phyloP scores from a whole-genome alignment of 768 basidiomycete genomes.

The Zangia roseola region DNA sequence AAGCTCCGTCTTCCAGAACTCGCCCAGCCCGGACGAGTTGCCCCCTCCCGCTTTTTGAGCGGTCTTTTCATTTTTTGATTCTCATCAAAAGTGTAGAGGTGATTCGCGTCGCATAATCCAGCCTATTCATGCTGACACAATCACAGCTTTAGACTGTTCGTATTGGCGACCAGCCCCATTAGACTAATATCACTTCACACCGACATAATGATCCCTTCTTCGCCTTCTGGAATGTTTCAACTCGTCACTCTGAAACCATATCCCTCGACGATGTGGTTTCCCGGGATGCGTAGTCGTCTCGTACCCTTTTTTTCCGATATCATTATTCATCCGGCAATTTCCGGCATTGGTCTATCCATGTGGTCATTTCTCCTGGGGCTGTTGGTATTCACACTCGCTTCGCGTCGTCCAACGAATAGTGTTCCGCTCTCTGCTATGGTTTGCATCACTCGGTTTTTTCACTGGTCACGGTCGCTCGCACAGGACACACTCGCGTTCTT shows the following conservation, averaged over 20 bases:
- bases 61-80: slow-evolving; percentile 33
- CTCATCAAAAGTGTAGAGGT: slow-evolving; percentile 42
- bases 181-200: slow-evolving; percentile 37
- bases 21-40: slow-evolving; percentile 78
- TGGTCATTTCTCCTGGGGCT: slow-evolving; percentile 33
- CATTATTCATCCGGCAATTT: slow-evolving; percentile 44
- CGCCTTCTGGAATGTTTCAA: slow-evolving; percentile 29
- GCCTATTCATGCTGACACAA: not conserved
- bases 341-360: slow-evolving; percentile 26
- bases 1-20: slow-evolving; percentile 83
- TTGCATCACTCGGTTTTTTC: slow-evolving; percentile 28
- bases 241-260: slow-evolving; percentile 10
- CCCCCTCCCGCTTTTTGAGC: slow-evolving; percentile 61
- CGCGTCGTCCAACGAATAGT: slow-evolving; percentile 27
- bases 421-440: slow-evolving; percentile 29
- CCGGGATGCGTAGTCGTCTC: slow-evolving; percentile 18
- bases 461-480: slow-evolving; percentile 39
- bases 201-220: slow-evolving; percentile 28
- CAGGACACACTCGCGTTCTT: slow-evolving; percentile 34
- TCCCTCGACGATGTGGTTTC: slow-evolving; percentile 15
- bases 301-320: slow-evolving; percentile 35
- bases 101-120: slow-evolving; percentile 4
- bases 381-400: slow-evolving; percentile 28
- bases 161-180: slow-evolving; percentile 34
- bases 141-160: slow-evolving; percentile 37